Evolutionary conservation across 371 early-diverging fungal genomes (phyloP).

Genomic region (Syncephalastrum contaminatum): DNA sequence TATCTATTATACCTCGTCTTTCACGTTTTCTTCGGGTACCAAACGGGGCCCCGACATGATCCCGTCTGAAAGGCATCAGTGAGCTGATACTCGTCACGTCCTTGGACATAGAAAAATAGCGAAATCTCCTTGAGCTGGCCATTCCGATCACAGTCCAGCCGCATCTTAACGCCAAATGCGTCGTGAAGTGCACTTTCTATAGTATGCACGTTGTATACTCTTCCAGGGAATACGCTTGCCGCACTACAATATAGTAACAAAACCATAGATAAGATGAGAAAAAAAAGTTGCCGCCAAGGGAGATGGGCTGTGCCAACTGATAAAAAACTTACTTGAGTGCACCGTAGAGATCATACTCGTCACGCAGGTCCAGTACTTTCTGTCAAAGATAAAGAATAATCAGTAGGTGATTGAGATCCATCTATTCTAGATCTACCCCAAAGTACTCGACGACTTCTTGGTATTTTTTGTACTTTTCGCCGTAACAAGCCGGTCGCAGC

Average conservation of each 20-base stretch:
- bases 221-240: constrained; percentile 45
- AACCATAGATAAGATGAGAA: constrained; percentile 1
- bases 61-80: constrained; percentile 30
- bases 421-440: constrained; percentile 20
- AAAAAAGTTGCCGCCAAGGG: too few species aligned
- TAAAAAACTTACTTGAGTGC: constrained; percentile 32
- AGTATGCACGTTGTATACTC: constrained; percentile 26
- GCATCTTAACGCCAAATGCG: constrained; percentile 25
- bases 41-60: constrained; percentile 35
- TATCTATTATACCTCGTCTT: background rate
- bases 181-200: constrained; percentile 33
- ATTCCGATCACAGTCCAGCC: constrained; percentile 30
- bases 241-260: constrained; percentile 16
- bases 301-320: too few species aligned
- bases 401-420: background rate
- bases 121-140: constrained; percentile 31
- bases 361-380: constrained; percentile 35
- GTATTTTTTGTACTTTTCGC: constrained; percentile 28
- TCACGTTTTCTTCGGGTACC: constrained; percentile 37
- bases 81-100: constrained; percentile 31
- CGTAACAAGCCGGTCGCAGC: constrained; percentile 44
- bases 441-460: constrained; percentile 52
- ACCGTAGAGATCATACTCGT: constrained; percentile 45
- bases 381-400: background rate
- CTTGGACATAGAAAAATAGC: constrained; percentile 43